Evolutionary conservation across 345 rosid species (phyloP), one percentile per base, ranked within the genome.

Genomic region (Cardamine chenopodiifolia): DNA sequence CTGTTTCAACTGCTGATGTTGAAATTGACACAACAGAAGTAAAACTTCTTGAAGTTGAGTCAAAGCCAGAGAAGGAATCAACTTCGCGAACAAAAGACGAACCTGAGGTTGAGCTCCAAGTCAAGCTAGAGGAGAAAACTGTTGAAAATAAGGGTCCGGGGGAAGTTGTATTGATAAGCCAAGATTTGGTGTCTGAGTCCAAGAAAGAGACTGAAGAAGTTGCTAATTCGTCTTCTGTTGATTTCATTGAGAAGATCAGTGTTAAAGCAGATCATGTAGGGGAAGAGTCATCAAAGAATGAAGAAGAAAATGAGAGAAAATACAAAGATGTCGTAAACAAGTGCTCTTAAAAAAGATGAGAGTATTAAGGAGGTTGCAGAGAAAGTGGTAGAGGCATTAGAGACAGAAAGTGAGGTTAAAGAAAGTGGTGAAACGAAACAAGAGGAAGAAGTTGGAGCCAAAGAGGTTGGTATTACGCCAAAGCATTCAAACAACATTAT

Each of bases 401-500:
- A 78, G 68, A 37, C 26, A 15, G 13, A 34, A 5, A 8, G 54
- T 31, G 68, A 75, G 56, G 78, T 71, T 17, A 52, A 69, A 12
- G 79, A 83, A 8, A 80, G 56, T 5, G 22, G 52, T 7, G 52
- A 7, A 47, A 18, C 22, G 8, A 18, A 47, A 45, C 62, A 31
- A 48, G 69, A 44, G 62, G 25, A 73, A 13, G 40, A 70, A 62
- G 80, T 78, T 48, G 68, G 60, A 61, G 78, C 81, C 22, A 57
- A 57, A 64, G 82, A 87, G 48, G 76, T 72, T 73, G 13, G 49
- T 2, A 66, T 71, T n/a, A 85, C 80, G 83, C 45, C 83, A 35
- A 83, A 85, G 72, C 84, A 85, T 45, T 82, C 89, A 8, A 78
- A 70, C 20, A 84, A 77, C 65, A 73, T 84, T n/a, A 73, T 84